Evolutionary conservation across 352 stramenopile genomes (phyloP).

Genomic region (Albugo candida): DNA sequence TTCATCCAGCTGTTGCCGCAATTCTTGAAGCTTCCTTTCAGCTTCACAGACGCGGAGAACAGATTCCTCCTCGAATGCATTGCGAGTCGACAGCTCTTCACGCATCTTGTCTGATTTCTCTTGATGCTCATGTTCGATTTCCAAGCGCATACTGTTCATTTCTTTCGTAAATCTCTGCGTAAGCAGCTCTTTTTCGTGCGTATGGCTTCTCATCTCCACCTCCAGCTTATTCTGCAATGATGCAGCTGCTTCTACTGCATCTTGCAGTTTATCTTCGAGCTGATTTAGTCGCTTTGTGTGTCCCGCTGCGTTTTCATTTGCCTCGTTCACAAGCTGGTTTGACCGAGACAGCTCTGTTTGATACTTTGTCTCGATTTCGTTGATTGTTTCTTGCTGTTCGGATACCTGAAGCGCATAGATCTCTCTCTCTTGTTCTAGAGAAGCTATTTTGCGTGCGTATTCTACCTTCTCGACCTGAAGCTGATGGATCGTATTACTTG

Average conservation of each 20-base stretch:
- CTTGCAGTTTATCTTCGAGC: neutral
- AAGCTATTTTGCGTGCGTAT: neutral
- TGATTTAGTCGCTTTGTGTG: neutral
- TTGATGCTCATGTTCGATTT: slow-evolving; percentile 13
- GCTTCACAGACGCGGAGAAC: neutral
- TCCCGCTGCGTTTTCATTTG: too few relatives aligned
- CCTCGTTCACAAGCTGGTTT: too few relatives aligned
- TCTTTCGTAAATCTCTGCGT: too few relatives aligned
- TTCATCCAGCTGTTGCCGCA: neutral
- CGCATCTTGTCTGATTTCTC: slow-evolving; percentile 8
- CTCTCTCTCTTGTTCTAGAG: neutral
- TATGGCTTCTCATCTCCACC: too few relatives aligned
- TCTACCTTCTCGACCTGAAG: slow-evolving; percentile 2
- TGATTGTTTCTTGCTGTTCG: too few relatives aligned
- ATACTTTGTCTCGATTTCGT: too few relatives aligned
- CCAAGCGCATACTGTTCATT: too few relatives aligned
- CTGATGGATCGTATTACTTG: neutral
- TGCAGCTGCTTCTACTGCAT: neutral
- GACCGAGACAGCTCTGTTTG: too few relatives aligned
- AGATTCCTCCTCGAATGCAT: neutral
- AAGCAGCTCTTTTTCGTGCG: too few relatives aligned
- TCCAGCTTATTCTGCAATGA: neutral
- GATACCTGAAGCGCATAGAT: neutral
- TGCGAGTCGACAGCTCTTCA: slow-evolving; percentile 4
- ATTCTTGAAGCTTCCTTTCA: neutral